phyloP scores from a whole-genome alignment of 495 filamentous ascomycete species.

The Penicillium odoratum region DNA sequence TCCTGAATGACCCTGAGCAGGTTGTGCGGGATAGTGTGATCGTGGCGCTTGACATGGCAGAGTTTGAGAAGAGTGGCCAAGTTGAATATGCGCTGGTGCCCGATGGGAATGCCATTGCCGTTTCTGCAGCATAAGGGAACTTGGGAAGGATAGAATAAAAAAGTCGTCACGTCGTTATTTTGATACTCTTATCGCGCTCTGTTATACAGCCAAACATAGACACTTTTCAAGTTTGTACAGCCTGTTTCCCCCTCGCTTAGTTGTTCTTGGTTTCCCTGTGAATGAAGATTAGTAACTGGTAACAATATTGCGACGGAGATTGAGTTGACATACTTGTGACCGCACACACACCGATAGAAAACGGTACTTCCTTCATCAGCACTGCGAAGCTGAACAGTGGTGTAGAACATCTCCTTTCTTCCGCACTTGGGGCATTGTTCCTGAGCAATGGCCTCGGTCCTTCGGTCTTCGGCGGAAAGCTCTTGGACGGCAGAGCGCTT shows the following conservation, averaged over 20 bases:
- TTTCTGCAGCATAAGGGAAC: slow-evolving; percentile 39
- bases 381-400: slow-evolving; percentile 80
- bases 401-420: slow-evolving; percentile 78
- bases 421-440: slow-evolving; percentile 80
- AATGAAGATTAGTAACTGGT: slow-evolving; percentile 20
- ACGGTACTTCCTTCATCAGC: slow-evolving; percentile 95
- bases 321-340: slow-evolving; percentile 64
- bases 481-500: slow-evolving; percentile 85
- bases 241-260: slow-evolving; percentile 24
- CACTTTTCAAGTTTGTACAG: slow-evolving; percentile 27
- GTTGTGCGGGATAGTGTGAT: slow-evolving; percentile 94
- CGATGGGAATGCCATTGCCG: slow-evolving; percentile 42
- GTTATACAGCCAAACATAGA: slow-evolving; percentile 33
- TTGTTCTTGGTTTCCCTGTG: slow-evolving; percentile 46
- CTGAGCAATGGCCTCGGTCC: slow-evolving; percentile 70
- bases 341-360: slow-evolving; percentile 84
- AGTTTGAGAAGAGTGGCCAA: slow-evolving; percentile 88
- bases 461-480: slow-evolving; percentile 73
- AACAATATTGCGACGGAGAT: not conserved
- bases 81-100: slow-evolving; percentile 89
- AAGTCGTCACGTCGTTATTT: slow-evolving; percentile 36
- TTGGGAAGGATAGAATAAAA: slow-evolving; percentile 17
- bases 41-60: slow-evolving; percentile 97
- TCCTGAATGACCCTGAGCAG: slow-evolving; percentile 84
- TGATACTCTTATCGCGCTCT: slow-evolving; percentile 28